Percentiles rank a stretch among this genome's conserved stretches.
These are phyloP conservation scores for Aspergillus fischeri DNA, from an alignment of 2,329 filamentous ascomycete species.

Conservation along the genomic window DNA sequence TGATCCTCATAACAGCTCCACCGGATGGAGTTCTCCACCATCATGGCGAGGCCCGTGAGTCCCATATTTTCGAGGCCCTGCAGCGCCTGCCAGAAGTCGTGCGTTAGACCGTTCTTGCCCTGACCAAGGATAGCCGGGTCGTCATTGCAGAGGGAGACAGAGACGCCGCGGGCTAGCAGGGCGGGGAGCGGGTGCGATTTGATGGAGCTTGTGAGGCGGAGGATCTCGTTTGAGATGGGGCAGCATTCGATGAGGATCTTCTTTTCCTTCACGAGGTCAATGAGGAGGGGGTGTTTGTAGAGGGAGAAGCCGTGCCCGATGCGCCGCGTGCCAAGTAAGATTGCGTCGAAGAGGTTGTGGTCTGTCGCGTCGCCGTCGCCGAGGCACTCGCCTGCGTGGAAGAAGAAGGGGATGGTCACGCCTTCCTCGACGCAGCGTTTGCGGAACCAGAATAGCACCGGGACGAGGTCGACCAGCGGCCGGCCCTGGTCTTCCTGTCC, in stretches of 20 bases:
- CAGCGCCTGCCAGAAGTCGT: slow-evolving; percentile 91
- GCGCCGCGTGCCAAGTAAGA: slow-evolving; percentile 78
- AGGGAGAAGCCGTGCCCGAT: slow-evolving; percentile 88
- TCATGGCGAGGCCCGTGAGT: slow-evolving; percentile 74
- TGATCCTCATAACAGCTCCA: slow-evolving; percentile 89
- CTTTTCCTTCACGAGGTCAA: slow-evolving; percentile 84
- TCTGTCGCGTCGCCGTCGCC: slow-evolving; percentile 74
- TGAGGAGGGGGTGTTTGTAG: slow-evolving; percentile 84
- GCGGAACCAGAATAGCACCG: slow-evolving; percentile 89
- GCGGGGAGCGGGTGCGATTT: slow-evolving; percentile 77
- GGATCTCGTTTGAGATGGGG: slow-evolving; percentile 84
- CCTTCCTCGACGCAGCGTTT: slow-evolving; percentile 74
- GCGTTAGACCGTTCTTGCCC: slow-evolving; percentile 74
- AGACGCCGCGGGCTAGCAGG: slow-evolving; percentile 76
- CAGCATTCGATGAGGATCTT: slow-evolving; percentile 86
- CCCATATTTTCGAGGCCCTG: slow-evolving; percentile 92
- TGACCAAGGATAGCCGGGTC: slow-evolving; percentile 87
- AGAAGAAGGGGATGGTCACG: slow-evolving; percentile 87
- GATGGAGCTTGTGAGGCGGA: slow-evolving; percentile 72
- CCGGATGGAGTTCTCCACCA: slow-evolving; percentile 88
- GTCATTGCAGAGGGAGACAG: slow-evolving; percentile 83
- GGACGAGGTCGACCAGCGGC: slow-evolving; percentile 70
- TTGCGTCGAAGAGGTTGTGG: slow-evolving; percentile 81
- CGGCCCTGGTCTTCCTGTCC: slow-evolving; percentile 80
- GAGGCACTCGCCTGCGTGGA: slow-evolving; percentile 87